A percentile compares a stretch with the other conserved stretches of the same genome.
phyloP scores from a whole-genome alignment of 1,284 basidiomycete species.

The Sporisorium sorghi region DNA sequence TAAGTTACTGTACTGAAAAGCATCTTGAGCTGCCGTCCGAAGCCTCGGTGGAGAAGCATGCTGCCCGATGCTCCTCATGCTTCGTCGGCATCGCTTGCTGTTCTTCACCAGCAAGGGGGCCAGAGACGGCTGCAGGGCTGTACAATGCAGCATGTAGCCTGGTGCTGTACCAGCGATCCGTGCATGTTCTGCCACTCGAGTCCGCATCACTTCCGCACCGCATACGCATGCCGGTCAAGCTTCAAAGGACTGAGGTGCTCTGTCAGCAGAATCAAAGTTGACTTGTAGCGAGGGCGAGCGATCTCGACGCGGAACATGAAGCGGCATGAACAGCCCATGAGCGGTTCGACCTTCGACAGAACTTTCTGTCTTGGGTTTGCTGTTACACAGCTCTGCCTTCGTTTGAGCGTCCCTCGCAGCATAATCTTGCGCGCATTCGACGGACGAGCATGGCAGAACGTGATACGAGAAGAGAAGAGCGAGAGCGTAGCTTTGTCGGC shows the following conservation, averaged over 20 bases:
- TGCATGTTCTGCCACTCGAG: slow-evolving; percentile 14
- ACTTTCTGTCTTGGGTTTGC: slow-evolving; percentile 17
- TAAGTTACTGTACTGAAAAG: too few species aligned
- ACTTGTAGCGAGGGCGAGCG: neutral
- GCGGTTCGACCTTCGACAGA: slow-evolving; percentile 12
- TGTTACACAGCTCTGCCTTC: neutral
- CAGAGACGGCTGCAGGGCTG: neutral
- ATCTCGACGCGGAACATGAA: slow-evolving; percentile 1
- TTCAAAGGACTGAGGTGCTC: neutral
- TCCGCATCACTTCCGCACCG: slow-evolving; percentile 3
- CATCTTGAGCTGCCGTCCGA: neutral
- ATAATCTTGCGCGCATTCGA: neutral
- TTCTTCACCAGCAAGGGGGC: neutral
- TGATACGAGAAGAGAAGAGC: neutral
- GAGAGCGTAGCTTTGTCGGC: neutral
- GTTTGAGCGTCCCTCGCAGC: neutral
- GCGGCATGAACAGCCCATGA: slow-evolving; percentile 6
- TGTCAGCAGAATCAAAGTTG: neutral
- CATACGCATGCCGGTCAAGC: neutral
- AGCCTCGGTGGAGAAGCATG: slow-evolving; percentile 1
- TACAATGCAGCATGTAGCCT: neutral
- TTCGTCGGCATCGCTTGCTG: neutral
- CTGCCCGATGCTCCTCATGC: neutral
- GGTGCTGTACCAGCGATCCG: slow-evolving; percentile 9
- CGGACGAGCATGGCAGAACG: neutral